Base-by-base conservation (phyloP, 1,139 yeast genomes). In the Pichia sp. region DNA sequence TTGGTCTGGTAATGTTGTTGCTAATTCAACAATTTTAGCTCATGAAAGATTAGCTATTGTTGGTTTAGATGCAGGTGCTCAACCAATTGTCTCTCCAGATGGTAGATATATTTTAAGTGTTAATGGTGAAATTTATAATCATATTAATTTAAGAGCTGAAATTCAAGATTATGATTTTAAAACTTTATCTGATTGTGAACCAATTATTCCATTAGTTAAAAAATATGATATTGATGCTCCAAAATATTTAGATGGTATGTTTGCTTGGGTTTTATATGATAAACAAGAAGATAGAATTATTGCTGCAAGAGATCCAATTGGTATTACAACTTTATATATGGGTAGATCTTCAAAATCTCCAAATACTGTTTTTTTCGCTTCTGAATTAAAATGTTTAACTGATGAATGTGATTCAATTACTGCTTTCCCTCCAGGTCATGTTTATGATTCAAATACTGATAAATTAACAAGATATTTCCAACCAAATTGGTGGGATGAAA, bases 401-500 rank as follows among this genome's bases (percentile, higher is more conserved):
- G 97, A 88, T 59, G 96, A 87, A 71, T 92, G 98, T 76, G 99
- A 92, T 68, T 78, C 78, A 55, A 89, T 92, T 66, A 66, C 73
- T 53, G 95, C 97, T 33, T 92, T 92, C 89, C 97, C 97, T 50
- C 99, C 99, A 39, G 99, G 99, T 54, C 97, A 92, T 66, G 83
- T 90, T 49, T 92, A 88, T 69, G 98, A 92, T 70, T 88, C 97
- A 52, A 76, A 78, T 58, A 86, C 97, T 53, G 97, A 86, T 69
- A 67, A 85, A 68, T 64, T 86, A 62, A 83, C 89, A 36, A 81
- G 97, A 66, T 92, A 90, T 72, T 92, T 81, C 78, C 75, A 77
- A 57, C 99, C 99, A 59, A 68, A 82, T 50, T 92, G 99, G 99
- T 85, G 95, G 87, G 95, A 89, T 62, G 92, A 76, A 57, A 58